These are phyloP conservation scores for Hanseniaspora uvarum DNA, from an alignment of 1,139 yeast species.

Conservation along the genomic window DNA sequence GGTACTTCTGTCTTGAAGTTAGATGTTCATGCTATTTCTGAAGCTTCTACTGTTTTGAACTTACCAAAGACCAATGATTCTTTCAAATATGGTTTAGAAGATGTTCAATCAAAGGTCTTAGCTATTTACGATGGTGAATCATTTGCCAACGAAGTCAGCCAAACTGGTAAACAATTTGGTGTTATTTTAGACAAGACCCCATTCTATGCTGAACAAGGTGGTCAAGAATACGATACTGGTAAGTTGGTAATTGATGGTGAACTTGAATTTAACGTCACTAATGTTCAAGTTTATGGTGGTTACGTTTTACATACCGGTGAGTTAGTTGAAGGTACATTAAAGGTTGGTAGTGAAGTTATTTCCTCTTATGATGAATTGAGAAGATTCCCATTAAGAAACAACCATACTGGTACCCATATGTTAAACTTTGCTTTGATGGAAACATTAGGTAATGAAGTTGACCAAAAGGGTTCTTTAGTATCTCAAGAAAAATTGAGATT, in stretches of 20 bases:
- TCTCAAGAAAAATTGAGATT: slow-evolving; percentile 91
- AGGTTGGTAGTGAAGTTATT: slow-evolving; percentile 59
- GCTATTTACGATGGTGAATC: slow-evolving; percentile 61
- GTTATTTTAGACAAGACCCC: slow-evolving; percentile 78
- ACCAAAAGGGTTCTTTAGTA: slow-evolving; percentile 94
- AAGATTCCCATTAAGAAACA: slow-evolving; percentile 93
- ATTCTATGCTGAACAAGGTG: slow-evolving; percentile 98
- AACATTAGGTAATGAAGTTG: slow-evolving; percentile 77
- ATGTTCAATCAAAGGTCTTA: slow-evolving; percentile 52
- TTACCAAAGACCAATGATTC: slow-evolving; percentile 77
- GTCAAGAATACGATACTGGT: slow-evolving; percentile 96
- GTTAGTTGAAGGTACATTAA: slow-evolving; percentile 63
- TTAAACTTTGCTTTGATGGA: slow-evolving; percentile 80
- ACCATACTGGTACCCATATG: slow-evolving; percentile 96
- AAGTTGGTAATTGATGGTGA: slow-evolving; percentile 78
- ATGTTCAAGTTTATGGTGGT: slow-evolving; percentile 88
- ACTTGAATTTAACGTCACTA: slow-evolving; percentile 78
- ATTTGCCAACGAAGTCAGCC: slow-evolving; percentile 44
- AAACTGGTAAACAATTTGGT: slow-evolving; percentile 54
- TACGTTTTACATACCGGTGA: slow-evolving; percentile 91
- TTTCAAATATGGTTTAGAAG: slow-evolving; percentile 58
- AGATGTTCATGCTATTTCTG: slow-evolving; percentile 80
- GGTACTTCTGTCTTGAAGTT: slow-evolving; percentile 56
- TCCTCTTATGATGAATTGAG: slow-evolving; percentile 87
- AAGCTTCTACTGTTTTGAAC: slow-evolving; percentile 45